phyloP scores from a whole-genome alignment of 768 basidiomycete species.

The Pulveroboletus ravenelii region DNA sequence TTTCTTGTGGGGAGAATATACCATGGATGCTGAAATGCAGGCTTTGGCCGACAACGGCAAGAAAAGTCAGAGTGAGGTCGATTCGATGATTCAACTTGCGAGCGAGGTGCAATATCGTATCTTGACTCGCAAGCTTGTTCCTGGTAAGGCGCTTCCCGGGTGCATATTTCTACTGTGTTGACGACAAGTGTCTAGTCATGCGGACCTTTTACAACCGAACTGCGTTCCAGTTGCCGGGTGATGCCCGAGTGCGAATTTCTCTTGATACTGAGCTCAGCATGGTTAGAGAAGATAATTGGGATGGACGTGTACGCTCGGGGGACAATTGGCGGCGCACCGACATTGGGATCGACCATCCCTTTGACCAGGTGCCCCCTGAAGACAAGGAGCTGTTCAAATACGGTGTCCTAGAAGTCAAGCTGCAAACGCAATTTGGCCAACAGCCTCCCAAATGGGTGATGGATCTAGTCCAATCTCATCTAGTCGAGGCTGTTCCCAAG shows the following conservation, averaged over 20 bases:
- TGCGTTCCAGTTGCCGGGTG: constrained; percentile 97
- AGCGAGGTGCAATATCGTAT: constrained; percentile 93
- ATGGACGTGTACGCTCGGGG: constrained; percentile 67
- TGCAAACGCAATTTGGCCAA: constrained; percentile 94
- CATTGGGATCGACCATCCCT: constrained; percentile 89
- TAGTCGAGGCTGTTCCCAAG: constrained; percentile 97
- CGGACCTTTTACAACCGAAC: constrained; percentile 98
- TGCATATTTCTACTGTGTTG: neutral
- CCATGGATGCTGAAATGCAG: constrained; percentile 90
- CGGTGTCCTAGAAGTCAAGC: constrained; percentile 94
- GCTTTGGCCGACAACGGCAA: constrained; percentile 82
- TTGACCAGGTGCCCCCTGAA: constrained; percentile 63
- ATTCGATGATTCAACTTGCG: constrained; percentile 93
- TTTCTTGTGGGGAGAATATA: constrained; percentile 86
- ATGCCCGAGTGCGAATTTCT: constrained; percentile 97
- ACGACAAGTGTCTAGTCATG: constrained; percentile 56
- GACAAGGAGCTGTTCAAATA: constrained; percentile 97
- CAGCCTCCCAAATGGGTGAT: constrained; percentile 95
- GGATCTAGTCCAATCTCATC: constrained; percentile 90
- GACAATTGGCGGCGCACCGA: constrained; percentile 94
- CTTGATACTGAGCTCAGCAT: constrained; percentile 95
- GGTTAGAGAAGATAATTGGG: constrained; percentile 96
- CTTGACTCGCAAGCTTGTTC: constrained; percentile 71
- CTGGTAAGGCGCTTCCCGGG: constrained; percentile 49
- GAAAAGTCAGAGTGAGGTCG: constrained; percentile 88